Percentiles rank a stretch among this genome's conserved stretches.
phyloP scores from a whole-genome alignment of 2,329 filamentous ascomycete genomes.

The Nannizzia gypsea region DNA sequence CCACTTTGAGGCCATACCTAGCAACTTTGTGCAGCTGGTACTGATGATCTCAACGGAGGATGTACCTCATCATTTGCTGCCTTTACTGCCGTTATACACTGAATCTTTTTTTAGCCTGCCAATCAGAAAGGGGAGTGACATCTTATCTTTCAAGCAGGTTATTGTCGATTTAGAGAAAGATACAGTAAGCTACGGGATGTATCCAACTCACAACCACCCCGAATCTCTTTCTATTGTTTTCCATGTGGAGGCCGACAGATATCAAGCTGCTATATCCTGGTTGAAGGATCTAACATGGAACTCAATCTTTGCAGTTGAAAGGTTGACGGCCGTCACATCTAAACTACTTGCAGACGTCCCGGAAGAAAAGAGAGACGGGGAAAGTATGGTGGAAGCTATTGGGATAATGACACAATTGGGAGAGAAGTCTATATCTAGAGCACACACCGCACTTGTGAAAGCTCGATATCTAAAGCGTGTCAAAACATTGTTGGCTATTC shows the following conservation, averaged over 20 bases:
- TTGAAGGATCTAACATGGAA: constrained; percentile 77
- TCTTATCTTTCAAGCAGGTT: constrained; percentile 78
- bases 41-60: constrained; percentile 67
- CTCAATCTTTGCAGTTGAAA: constrained; percentile 69
- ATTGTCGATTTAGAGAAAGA: constrained; percentile 85
- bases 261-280: constrained; percentile 70
- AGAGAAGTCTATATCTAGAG: constrained; percentile 62
- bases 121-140: constrained; percentile 61
- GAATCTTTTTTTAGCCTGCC: constrained; percentile 94
- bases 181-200: constrained; percentile 71
- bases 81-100: constrained; percentile 69
- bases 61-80: constrained; percentile 71
- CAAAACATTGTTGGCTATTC: constrained; percentile 64
- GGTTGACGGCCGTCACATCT: constrained; percentile 51
- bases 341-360: constrained; percentile 87
- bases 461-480: constrained; percentile 77
- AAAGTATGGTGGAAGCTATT: constrained; percentile 47
- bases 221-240: constrained; percentile 75
- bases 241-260: constrained; percentile 80
- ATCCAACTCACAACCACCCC: constrained; percentile 52
- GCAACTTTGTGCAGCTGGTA: constrained; percentile 79
- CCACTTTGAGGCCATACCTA: constrained; percentile 92
- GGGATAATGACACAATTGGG: constrained; percentile 70
- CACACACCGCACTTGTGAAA: constrained; percentile 72
- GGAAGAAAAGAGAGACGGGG: constrained; percentile 76